Conservation (phyloP, 139 green algal genomes). For the Chlamydomonas incerta region DNA sequence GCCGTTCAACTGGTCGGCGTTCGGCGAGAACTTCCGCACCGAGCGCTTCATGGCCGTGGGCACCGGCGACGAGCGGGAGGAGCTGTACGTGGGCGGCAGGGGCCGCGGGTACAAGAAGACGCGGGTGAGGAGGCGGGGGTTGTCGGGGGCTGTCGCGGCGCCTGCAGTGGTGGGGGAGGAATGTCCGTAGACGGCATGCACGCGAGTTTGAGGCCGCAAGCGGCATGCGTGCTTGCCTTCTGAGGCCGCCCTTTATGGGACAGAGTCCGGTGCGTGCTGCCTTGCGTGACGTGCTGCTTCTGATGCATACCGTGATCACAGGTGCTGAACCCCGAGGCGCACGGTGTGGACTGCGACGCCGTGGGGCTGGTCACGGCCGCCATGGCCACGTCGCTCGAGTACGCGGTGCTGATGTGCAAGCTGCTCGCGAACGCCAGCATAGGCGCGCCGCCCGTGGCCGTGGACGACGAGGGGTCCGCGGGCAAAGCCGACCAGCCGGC, state of each 20-base stretch:
- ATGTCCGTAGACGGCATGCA: too few relatives aligned
- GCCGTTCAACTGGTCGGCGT: neutral
- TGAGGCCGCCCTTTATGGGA: too few relatives aligned
- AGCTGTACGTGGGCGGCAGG: slow-evolving; percentile 28
- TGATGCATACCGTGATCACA: too few relatives aligned
- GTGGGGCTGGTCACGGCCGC: neutral
- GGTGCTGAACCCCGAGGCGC: slow-evolving; percentile 12
- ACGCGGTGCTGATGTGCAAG: slow-evolving; percentile 22
- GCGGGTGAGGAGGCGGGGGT: too few relatives aligned
- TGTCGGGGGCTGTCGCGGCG: too few relatives aligned
- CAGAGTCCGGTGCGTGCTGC: too few relatives aligned
- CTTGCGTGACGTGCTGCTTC: too few relatives aligned
- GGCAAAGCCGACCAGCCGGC: too few relatives aligned
- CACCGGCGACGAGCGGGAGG: neutral
- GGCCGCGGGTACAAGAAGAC: slow-evolving; percentile 18
- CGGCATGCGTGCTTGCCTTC: too few relatives aligned
- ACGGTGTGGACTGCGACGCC: slow-evolving; percentile 1
- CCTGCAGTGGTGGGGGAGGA: too few relatives aligned
- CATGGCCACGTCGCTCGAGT: slow-evolving; percentile 15
- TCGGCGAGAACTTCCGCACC: neutral
- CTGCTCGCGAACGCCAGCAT: slow-evolving; percentile 6
- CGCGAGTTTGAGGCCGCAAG: too few relatives aligned
- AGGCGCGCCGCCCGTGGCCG: neutral
- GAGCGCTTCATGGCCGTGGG: slow-evolving; percentile 14
- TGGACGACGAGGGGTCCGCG: neutral